These are phyloP conservation scores for Rosa chinensis DNA, from an alignment of 306 rosid species.

Conservation along the genomic window DNA sequence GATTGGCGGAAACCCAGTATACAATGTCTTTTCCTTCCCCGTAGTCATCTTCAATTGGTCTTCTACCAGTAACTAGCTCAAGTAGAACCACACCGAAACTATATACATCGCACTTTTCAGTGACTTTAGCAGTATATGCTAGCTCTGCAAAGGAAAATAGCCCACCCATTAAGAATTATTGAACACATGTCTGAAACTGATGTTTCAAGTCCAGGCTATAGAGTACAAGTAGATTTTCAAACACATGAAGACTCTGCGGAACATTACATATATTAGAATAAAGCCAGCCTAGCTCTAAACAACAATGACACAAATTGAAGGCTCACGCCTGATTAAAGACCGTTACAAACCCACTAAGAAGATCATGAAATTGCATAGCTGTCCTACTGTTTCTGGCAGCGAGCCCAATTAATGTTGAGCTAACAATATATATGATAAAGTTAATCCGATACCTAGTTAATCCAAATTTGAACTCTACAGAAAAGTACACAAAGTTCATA, in stretches of 20 bases:
- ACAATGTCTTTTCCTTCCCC: constrained; percentile 95
- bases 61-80: constrained; percentile 78
- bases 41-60: constrained; percentile 72
- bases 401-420: neutral
- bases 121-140: constrained; percentile 71
- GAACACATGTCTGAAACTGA: neutral
- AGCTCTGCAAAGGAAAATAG: constrained; percentile 57
- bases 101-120: constrained; percentile 85
- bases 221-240: neutral
- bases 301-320: neutral
- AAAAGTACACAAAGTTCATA: neutral
- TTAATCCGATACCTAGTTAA: neutral
- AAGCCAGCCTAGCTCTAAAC: neutral
- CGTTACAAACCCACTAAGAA: neutral
- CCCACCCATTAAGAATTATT: neutral
- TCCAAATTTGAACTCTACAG: neutral
- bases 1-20: constrained; percentile 71
- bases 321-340: neutral
- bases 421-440: neutral
- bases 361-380: neutral
- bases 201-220: neutral
- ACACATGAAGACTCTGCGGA: neutral
- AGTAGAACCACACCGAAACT: constrained; percentile 88
- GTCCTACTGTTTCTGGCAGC: neutral
- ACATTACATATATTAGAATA: neutral